Conservation (phyloP, 2,329 filamentous ascomycete genomes). For the Nemania sp. region DNA sequence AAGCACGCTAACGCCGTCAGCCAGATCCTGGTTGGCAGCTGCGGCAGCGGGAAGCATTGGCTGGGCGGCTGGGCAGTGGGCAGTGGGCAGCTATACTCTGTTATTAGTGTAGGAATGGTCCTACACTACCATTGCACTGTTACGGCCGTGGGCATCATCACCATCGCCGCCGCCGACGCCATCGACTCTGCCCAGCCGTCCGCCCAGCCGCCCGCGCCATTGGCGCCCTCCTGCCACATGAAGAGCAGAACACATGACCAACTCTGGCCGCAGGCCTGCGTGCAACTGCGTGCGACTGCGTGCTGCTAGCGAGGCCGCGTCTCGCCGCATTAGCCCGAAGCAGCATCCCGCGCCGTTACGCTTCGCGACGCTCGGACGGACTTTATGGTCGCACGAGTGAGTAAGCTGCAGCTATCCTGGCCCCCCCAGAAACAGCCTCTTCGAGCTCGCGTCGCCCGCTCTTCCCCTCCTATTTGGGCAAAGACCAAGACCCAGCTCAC, state of each 20-base stretch:
- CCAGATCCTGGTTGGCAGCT: too few relatives aligned
- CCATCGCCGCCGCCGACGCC: not conserved
- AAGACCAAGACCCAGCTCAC: not conserved
- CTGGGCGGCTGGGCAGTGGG: too few relatives aligned
- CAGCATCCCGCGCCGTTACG: slow-evolving; percentile 4
- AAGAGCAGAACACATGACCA: slow-evolving; percentile 24
- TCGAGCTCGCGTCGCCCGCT: not conserved
- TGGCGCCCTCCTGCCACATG: slow-evolving; percentile 25
- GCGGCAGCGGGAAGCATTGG: too few relatives aligned
- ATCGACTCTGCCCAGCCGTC: too few relatives aligned
- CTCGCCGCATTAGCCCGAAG: slow-evolving; percentile 21
- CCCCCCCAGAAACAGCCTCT: not conserved
- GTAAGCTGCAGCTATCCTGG: slow-evolving; percentile 16
- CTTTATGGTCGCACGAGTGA: slow-evolving; percentile 8
- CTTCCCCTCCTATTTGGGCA: slow-evolving; percentile 5
- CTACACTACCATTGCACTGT: too few relatives aligned
- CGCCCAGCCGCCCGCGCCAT: not conserved
- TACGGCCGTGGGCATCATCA: too few relatives aligned
- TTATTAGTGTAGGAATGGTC: too few relatives aligned
- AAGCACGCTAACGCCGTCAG: too few relatives aligned
- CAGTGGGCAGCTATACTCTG: too few relatives aligned
- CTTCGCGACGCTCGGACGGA: slow-evolving; percentile 4
- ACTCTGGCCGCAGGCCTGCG: slow-evolving; percentile 16
- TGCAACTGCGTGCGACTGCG: slow-evolving; percentile 17
- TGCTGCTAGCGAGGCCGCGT: slow-evolving; percentile 14